Evolutionary conservation across 2,329 filamentous ascomycete genomes (phyloP), one percentile per base, ranked within the genome.

Genomic region (Epichloe uncinata): DNA sequence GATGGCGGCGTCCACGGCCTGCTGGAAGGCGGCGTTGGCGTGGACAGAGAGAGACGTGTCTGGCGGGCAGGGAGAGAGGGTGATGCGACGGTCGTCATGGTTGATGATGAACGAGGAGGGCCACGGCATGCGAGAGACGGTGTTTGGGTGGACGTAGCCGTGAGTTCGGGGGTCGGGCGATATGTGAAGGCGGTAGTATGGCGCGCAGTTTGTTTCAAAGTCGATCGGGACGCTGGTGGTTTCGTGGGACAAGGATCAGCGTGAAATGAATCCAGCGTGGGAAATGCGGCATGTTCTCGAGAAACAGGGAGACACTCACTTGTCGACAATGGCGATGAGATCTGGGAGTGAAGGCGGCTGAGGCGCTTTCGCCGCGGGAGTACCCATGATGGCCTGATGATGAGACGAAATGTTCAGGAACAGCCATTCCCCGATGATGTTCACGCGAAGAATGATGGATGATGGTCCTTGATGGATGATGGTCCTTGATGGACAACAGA

Each of bases 111-210:
- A 72, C 18, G 61, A 54, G 0, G 60, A 2, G 0, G 71, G 71
- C 70, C 71, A 73, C 3, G 73, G 72, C 63, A 78, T 72, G 40
- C 65, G 63, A 33, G 63, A 51, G 13, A 76, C 69, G 15, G 68
- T 74, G 45, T 61, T 60, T 3, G 69, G 68, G 45, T 71, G 67
- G 44, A 78, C 64, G 61, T 74, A 74, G 55, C 75, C 74, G 52
- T 78, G 74, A 0, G 72, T 65, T 4, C 69, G 64, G 16, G 63
- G 63, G 52, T 77, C 73, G 2, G 67, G 60, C 1, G 69, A 65
- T 11, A 78, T 64, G 8, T 67, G 58, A 35, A 78, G 68, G 50
- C 64, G 65, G 55, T 75, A 77, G 53, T 74, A 69, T 4, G 65
- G 65, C 8, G 36, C 16, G 42, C 50, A 56, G 50, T 69, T 63